phyloP scores from a whole-genome alignment of 495 filamentous ascomycete species.

The Diplogelasinospora grovesii region DNA sequence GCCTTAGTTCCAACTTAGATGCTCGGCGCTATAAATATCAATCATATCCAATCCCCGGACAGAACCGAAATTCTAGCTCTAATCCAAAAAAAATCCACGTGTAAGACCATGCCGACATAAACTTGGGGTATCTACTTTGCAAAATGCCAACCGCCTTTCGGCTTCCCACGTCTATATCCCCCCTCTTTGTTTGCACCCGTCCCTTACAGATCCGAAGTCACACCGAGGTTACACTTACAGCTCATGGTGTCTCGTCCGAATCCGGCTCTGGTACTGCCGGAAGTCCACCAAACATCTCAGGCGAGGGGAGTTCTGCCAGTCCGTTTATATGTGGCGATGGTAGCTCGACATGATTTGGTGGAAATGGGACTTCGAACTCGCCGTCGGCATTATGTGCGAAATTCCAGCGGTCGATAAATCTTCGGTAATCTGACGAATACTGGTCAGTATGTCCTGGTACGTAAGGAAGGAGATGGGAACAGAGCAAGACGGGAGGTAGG shows the following conservation, averaged over 20 bases:
- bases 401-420: slow-evolving; percentile 26
- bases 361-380: slow-evolving; percentile 23
- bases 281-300: slow-evolving; percentile 10
- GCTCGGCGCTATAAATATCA: too few relatives aligned
- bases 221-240: too few relatives aligned
- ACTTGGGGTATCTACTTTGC: too few relatives aligned
- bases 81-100: too few relatives aligned
- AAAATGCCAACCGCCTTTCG: too few relatives aligned
- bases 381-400: slow-evolving; percentile 22
- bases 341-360: slow-evolving; percentile 23
- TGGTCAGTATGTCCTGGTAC: not conserved
- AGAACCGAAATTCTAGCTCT: too few relatives aligned
- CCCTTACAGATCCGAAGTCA: not conserved
- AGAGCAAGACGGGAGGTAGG: not conserved
- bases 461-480: not conserved
- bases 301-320: slow-evolving; percentile 16
- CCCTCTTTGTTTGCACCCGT: not conserved
- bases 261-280: slow-evolving; percentile 21
- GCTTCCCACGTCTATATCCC: too few relatives aligned
- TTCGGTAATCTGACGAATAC: slow-evolving; percentile 25
- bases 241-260: slow-evolving; percentile 12
- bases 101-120: too few relatives aligned
- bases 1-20: too few relatives aligned
- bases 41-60: too few relatives aligned
- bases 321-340: slow-evolving; percentile 25